Conservation (phyloP, 106 monocot species). For the Platanthera guangdongensis region DNA sequence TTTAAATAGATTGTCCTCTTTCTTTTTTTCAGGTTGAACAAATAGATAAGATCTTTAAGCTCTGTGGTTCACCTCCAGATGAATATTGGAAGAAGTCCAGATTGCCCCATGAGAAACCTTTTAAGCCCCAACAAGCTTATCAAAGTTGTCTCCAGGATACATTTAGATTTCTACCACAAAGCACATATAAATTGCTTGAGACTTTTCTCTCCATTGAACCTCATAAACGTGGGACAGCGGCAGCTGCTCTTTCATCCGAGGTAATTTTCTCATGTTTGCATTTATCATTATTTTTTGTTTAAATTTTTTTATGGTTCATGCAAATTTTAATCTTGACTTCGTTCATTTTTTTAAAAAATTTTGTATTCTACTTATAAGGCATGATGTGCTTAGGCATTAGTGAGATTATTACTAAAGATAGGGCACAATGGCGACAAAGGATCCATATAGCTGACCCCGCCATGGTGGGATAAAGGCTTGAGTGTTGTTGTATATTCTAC, state of each 20-base stretch:
- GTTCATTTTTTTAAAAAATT: too few relatives aligned
- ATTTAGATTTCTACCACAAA: constrained; percentile 29
- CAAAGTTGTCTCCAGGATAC: constrained; percentile 29
- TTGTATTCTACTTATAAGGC: too few relatives aligned
- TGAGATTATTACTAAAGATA: too few relatives aligned
- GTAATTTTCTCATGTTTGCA: constrained; percentile 17
- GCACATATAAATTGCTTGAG: constrained; percentile 34
- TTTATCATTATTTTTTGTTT: not conserved
- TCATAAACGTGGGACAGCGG: constrained; percentile 56
- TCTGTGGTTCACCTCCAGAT: constrained; percentile 80
- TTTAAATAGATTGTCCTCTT: too few relatives aligned
- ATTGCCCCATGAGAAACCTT: constrained; percentile 45
- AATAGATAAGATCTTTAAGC: constrained; percentile 88
- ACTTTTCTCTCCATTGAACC: constrained; percentile 63
- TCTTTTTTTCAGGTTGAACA: constrained; percentile 60
- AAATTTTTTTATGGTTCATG: not conserved
- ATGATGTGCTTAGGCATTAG: too few relatives aligned
- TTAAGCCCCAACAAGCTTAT: constrained; percentile 62
- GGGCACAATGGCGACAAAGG: too few relatives aligned
- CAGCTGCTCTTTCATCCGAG: constrained; percentile 60
- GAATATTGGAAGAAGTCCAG: constrained; percentile 67
- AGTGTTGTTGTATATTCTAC: too few relatives aligned
- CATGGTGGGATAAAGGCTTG: too few relatives aligned
- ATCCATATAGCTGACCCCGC: too few relatives aligned
- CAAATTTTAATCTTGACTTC: too few relatives aligned